Evolutionary conservation across 306 rosid species (phyloP), one percentile per base, ranked within the genome.

Genomic region (Acmispon strigosus): DNA sequence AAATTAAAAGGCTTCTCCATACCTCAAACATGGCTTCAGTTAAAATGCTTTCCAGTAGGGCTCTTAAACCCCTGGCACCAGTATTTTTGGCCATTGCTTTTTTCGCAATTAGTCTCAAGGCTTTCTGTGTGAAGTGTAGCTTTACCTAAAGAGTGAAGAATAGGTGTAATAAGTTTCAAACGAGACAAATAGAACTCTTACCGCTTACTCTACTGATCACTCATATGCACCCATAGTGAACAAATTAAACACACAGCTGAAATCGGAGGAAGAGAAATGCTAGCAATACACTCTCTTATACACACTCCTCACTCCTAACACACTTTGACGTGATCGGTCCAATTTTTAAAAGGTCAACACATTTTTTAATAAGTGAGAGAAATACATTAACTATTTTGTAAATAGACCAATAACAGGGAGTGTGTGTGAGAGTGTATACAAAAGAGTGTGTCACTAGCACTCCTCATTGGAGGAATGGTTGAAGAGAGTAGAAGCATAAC

Each of bases 11-110:
- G 34, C 19, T 18, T 44, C 19, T 61, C 14, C 81, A 37, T 80
- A 88, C 96, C 89, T 91, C 97, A 68, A 73, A 91, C 97, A 91
- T 91, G 61, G 96, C 88, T 77, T 91, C 92, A n/a, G 90, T 88
- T 70, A 91, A 85, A 80, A 83, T 80, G 78, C 69, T 80, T 86
- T 91, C 97, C 61, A 88, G 78, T 42, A 91, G 48, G 16, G 97
- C 84, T 84, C 97, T 88, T 72, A 91, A 76, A 65, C 97, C 97
- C 85, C 97, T 86, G 49, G 97, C 97, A 44, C 97, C 96, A 10
- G 97, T 91, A 73, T 91, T 86, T 79, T 86, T 91, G 55, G 80
- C 84, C 91, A 88, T 87, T 44, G 97, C 96, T 77, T 85, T 91
- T 59, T 85, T 84, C 50, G 97, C 89, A 58, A 88, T 85, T 61